Evolutionary conservation across 2,329 filamentous ascomycete species (phyloP).

Genomic region (Calonectria hongkongensis): DNA sequence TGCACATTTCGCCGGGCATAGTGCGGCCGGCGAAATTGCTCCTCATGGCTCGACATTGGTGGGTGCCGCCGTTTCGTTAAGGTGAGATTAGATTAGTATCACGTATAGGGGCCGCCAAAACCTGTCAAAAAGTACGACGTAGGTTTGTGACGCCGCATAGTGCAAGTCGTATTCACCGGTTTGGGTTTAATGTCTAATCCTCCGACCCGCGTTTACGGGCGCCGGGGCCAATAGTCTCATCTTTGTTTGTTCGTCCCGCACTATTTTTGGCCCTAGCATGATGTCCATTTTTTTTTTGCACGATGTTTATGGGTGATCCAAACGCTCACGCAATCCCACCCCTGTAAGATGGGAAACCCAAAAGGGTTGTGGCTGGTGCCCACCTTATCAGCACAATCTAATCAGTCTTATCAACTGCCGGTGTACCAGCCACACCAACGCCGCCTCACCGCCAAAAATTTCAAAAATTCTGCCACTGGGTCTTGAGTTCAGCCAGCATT

Average conservation of each 20-base stretch:
- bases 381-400: not conserved
- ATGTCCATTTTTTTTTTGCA: conserved; percentile 12
- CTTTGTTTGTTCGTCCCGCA: not conserved
- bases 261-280: conserved; percentile 27
- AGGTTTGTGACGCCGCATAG: conserved; percentile 10
- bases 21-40: not conserved
- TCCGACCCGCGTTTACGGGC: conserved; percentile 6
- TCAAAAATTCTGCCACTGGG: conserved; percentile 59
- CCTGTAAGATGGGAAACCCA: not conserved
- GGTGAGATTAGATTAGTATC: not conserved
- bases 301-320: not conserved
- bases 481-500: conserved; percentile 21
- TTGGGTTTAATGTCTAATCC: conserved; percentile 11
- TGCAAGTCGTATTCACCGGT: conserved; percentile 5
- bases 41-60: not conserved
- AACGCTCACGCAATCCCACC: not conserved
- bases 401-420: not conserved
- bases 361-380: not conserved
- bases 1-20: not conserved
- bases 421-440: conserved; percentile 42
- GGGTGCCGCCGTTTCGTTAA: conserved; percentile 9
- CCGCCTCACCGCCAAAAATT: conserved; percentile 62
- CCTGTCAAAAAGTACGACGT: not conserved
- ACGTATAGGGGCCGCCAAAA: conserved; percentile 10
- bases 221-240: conserved; percentile 20